These are phyloP conservation scores for Diplosphaera chodatii DNA, from an alignment of 139 green algal species.

Conservation along the genomic window DNA sequence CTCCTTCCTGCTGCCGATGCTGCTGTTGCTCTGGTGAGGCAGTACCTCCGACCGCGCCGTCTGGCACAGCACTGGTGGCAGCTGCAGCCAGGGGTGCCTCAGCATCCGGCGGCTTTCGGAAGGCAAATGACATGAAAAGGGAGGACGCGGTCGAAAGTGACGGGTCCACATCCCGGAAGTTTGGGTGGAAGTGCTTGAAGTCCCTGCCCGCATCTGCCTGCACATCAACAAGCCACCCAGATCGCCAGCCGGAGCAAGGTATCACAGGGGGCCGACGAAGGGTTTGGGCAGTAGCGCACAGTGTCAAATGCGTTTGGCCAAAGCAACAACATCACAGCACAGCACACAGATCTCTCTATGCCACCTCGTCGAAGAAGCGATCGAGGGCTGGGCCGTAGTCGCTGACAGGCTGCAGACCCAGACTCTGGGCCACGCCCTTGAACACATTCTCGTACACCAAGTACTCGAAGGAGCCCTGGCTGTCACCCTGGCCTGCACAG, in stretches of 20 bases:
- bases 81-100: too few species aligned
- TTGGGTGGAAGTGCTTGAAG: constrained; percentile 72
- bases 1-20: neutral
- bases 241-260: too few species aligned
- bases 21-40: too few species aligned
- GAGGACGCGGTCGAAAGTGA: constrained; percentile 19
- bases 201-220: constrained; percentile 36
- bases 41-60: too few species aligned
- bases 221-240: too few species aligned
- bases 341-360: too few species aligned
- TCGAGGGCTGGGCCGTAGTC: constrained; percentile 33
- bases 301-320: too few species aligned
- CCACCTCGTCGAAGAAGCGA: constrained; percentile 37
- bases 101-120: too few species aligned
- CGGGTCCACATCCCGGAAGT: constrained; percentile 35
- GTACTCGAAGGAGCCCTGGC: constrained; percentile 65
- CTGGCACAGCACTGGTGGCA: too few species aligned
- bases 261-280: too few species aligned
- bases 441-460: constrained; percentile 69
- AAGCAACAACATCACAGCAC: too few species aligned
- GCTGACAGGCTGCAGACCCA: constrained; percentile 52
- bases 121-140: constrained; percentile 36
- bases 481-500: constrained; percentile 30
- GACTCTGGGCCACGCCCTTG: constrained; percentile 33
- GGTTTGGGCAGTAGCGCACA: too few species aligned